phyloP scores from a whole-genome alignment of 371 early-diverging fungal genomes.

The Syncephalastrum racemosum region DNA sequence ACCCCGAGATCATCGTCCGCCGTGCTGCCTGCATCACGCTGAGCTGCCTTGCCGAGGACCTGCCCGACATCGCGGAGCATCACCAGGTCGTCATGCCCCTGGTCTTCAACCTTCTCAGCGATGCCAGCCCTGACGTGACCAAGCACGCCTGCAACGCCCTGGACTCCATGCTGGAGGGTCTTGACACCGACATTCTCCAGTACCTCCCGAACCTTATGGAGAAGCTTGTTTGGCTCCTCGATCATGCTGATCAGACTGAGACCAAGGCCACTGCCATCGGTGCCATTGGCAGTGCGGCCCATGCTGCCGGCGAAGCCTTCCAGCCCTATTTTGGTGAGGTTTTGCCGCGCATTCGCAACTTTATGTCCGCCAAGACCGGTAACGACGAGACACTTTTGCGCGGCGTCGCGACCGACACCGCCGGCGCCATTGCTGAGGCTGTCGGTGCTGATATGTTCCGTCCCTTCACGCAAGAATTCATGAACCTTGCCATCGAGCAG shows the following conservation, averaged over 20 bases:
- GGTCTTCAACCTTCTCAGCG: slow-evolving; percentile 76
- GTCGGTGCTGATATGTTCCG: slow-evolving; percentile 79
- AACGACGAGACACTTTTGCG: slow-evolving; percentile 70
- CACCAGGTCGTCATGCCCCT: slow-evolving; percentile 80
- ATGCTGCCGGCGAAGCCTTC: slow-evolving; percentile 70
- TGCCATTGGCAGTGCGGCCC: slow-evolving; percentile 86
- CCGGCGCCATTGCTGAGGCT: slow-evolving; percentile 80
- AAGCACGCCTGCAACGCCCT: slow-evolving; percentile 79
- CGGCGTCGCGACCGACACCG: slow-evolving; percentile 82
- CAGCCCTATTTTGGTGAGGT: slow-evolving; percentile 75
- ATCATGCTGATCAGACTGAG: slow-evolving; percentile 54
- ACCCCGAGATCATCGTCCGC: slow-evolving; percentile 73
- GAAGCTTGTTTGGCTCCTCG: slow-evolving; percentile 69
- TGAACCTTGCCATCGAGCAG: slow-evolving; percentile 77
- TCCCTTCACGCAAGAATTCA: slow-evolving; percentile 70
- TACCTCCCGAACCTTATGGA: slow-evolving; percentile 82
- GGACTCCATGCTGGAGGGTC: slow-evolving; percentile 78
- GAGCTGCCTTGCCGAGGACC: slow-evolving; percentile 75
- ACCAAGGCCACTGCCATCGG: slow-evolving; percentile 74
- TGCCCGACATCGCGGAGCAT: slow-evolving; percentile 74
- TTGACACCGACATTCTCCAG: slow-evolving; percentile 69
- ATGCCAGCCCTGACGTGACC: slow-evolving; percentile 64
- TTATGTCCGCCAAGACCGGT: slow-evolving; percentile 67
- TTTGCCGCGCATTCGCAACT: slow-evolving; percentile 63
- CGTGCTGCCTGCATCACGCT: slow-evolving; percentile 87